Evolutionary conservation across 331 rosid genomes (phyloP).

Genomic region (Malus hybrid): DNA sequence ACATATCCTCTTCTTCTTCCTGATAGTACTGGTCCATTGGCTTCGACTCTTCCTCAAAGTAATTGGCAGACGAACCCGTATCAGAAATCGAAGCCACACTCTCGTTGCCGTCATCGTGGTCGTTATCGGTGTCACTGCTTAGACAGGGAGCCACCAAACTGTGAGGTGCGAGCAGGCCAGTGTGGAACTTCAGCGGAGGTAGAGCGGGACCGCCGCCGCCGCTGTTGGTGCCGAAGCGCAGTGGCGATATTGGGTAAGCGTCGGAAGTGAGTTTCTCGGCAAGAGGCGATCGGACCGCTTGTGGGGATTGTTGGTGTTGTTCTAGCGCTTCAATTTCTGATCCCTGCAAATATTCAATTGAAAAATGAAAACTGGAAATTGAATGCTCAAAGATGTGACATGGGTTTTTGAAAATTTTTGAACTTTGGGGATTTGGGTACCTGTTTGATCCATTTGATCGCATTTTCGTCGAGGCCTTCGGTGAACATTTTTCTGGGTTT

Average conservation of each 20-base stretch:
- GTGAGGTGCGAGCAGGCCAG: slow-evolving; percentile 47
- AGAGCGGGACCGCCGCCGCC: slow-evolving; percentile 32
- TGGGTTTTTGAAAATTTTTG: background rate
- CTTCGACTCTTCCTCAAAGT: slow-evolving; percentile 51
- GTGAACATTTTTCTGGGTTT: slow-evolving; percentile 52
- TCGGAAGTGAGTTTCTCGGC: slow-evolving; percentile 29
- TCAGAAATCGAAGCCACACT: slow-evolving; percentile 43
- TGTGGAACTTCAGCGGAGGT: slow-evolving; percentile 71
- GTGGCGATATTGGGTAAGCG: slow-evolving; percentile 52
- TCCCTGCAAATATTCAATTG: slow-evolving; percentile 32
- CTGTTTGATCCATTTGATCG: slow-evolving; percentile 84
- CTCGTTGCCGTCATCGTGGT: slow-evolving; percentile 37
- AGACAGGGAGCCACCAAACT: slow-evolving; percentile 23
- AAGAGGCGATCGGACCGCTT: slow-evolving; percentile 48
- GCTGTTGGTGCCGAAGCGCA: slow-evolving; percentile 15
- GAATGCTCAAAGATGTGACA: background rate
- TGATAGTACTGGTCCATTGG: slow-evolving; percentile 19
- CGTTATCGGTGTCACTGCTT: slow-evolving; percentile 11
- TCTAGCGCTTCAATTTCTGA: slow-evolving; percentile 28
- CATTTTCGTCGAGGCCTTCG: slow-evolving; percentile 84
- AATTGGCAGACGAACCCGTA: slow-evolving; percentile 21
- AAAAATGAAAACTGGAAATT: background rate
- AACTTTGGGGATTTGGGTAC: slow-evolving; percentile 18
- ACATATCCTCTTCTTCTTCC: slow-evolving; percentile 49
- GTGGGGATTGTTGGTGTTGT: slow-evolving; percentile 4